A percentile compares a stretch with the other conserved stretches of the same genome.
Evolutionary conservation across 2,329 filamentous ascomycete species (phyloP).

Genomic region (Chaetomium sp.): DNA sequence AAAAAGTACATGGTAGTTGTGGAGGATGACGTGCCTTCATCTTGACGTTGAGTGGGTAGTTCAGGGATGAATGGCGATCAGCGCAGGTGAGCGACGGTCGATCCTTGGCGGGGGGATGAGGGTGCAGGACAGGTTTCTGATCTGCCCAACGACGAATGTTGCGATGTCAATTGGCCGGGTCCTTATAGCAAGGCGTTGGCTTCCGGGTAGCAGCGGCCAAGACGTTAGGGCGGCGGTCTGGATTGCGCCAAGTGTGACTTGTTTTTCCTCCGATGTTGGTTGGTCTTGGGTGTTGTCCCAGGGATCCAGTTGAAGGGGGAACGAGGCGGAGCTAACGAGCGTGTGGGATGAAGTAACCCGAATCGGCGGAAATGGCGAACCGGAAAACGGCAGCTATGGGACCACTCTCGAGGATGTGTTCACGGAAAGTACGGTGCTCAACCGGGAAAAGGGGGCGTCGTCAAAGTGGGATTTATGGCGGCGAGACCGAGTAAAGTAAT

Average conservation of each 20-base stretch:
- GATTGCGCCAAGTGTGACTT: neutral
- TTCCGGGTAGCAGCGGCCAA: neutral
- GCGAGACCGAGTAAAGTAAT: neutral
- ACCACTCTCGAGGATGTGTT: conserved; percentile 9
- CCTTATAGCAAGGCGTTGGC: neutral
- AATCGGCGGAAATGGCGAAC: conserved; percentile 7
- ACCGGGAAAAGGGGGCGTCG: conserved; percentile 19
- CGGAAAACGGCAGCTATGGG: neutral
- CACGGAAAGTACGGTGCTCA: neutral
- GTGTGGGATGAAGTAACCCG: conserved; percentile 7
- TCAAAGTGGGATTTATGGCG: conserved; percentile 6
- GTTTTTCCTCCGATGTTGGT: neutral
- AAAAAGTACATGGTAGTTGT: neutral
- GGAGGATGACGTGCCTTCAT: conserved; percentile 25
- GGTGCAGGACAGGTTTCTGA: neutral
- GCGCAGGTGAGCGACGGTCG: conserved; percentile 2
- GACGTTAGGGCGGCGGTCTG: neutral
- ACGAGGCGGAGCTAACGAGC: conserved; percentile 9
- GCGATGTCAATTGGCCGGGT: neutral
- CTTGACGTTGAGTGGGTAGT: conserved; percentile 4
- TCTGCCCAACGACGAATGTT: neutral
- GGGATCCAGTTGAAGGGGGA: neutral
- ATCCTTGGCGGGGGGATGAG: conserved; percentile 15
- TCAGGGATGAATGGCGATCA: conserved; percentile 8
- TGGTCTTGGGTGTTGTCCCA: neutral